phyloP scores from a whole-genome alignment of 108 stramenopile species.

The Skeletonema grethae region DNA sequence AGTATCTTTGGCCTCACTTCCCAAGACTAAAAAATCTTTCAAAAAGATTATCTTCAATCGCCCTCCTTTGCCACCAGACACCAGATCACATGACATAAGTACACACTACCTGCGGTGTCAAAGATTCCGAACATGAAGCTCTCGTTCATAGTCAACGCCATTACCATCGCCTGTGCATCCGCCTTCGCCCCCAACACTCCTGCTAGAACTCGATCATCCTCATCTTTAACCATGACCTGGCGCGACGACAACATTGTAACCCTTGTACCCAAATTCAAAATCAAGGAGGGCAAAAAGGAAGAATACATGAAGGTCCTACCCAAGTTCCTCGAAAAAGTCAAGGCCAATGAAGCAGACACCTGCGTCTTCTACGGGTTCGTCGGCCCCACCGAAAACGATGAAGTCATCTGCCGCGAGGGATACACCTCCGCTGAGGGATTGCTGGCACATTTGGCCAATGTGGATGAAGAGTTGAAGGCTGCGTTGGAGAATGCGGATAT shows the following conservation, averaged over 20 bases:
- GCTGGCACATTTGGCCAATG: constrained; percentile 24
- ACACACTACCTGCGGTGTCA: no score
- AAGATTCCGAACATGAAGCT: not conserved
- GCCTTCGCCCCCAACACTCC: constrained; percentile 18
- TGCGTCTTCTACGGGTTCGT: constrained; percentile 34
- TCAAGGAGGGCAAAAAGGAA: constrained; percentile 22
- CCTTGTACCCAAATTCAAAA: constrained; percentile 34
- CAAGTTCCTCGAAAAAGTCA: constrained; percentile 22
- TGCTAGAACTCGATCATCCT: not conserved
- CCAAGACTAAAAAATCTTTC: no score
- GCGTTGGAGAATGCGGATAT: constrained; percentile 28
- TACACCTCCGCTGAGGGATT: constrained; percentile 24
- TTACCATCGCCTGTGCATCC: constrained; percentile 17
- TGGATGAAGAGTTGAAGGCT: constrained; percentile 21
- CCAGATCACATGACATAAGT: no score
- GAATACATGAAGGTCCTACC: constrained; percentile 17
- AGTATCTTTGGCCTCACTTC: no score
- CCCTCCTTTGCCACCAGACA: no score
- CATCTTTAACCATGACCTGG: constrained; percentile 14
- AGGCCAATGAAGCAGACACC: constrained; percentile 22
- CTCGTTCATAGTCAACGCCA: not conserved
- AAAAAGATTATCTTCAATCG: no score
- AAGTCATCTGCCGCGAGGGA: constrained; percentile 33
- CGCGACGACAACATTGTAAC: constrained; percentile 23
- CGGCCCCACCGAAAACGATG: constrained; percentile 30